Evolutionary conservation across 805 yeast species (phyloP).

Genomic region (Schwanniomyces polymorphus): DNA sequence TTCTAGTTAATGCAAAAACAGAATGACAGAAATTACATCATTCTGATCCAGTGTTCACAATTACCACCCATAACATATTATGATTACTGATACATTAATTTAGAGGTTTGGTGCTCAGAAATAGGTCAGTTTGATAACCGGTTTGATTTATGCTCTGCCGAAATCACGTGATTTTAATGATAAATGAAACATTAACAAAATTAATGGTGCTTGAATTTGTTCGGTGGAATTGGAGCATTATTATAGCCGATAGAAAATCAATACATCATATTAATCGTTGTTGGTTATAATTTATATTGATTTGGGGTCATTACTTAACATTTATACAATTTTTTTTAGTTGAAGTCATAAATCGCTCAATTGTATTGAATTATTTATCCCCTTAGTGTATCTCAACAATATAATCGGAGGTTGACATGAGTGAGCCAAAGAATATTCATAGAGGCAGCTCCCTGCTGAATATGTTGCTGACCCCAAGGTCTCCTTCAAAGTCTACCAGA

Average conservation of each 20-base stretch:
- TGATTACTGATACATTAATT: no score
- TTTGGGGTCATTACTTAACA: background rate
- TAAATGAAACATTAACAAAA: background rate
- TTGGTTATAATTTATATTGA: background rate
- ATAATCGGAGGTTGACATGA: conserved; percentile 2
- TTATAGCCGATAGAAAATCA: background rate
- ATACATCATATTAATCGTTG: background rate
- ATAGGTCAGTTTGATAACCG: background rate
- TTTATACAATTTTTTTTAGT: background rate
- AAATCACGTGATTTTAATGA: background rate
- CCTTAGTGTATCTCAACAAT: background rate
- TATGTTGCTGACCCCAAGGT: conserved; percentile 37
- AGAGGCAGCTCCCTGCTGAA: conserved; percentile 5
- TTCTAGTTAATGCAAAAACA: no score
- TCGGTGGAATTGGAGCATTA: background rate
- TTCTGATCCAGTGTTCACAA: no score
- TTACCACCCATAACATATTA: no score
- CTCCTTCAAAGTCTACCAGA: conserved; percentile 44
- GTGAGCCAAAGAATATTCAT: background rate
- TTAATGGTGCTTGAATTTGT: background rate
- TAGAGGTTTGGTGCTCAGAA: background rate
- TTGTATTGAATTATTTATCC: background rate
- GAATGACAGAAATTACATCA: no score
- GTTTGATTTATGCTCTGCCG: background rate
- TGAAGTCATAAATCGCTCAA: background rate